These are phyloP conservation scores for Medicago lupulina DNA, from an alignment of 306 rosid genomes.

Conservation along the genomic window DNA sequence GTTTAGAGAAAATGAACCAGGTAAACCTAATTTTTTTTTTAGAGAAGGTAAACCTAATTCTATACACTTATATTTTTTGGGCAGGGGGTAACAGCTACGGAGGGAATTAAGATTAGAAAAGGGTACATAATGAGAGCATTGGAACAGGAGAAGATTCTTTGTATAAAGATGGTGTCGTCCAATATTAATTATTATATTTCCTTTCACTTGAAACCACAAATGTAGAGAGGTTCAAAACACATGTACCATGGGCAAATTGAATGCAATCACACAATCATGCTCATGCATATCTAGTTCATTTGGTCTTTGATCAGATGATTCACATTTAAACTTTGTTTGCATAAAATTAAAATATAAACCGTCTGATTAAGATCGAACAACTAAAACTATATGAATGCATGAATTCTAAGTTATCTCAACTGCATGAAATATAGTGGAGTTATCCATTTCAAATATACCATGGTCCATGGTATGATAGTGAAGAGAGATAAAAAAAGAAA, in stretches of 20 bases:
- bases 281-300: neutral
- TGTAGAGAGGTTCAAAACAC: constrained; percentile 41
- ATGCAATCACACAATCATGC: neutral
- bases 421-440: neutral
- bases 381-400: neutral
- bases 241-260: neutral
- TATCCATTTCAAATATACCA: neutral
- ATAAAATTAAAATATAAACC: neutral
- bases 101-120: neutral
- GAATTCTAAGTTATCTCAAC: neutral
- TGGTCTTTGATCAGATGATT: neutral
- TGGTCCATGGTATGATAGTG: neutral
- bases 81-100: neutral
- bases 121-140: constrained; percentile 54
- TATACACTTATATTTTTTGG: neutral
- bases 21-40: neutral
- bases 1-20: too few relatives aligned
- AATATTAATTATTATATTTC: constrained; percentile 67
- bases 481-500: neutral
- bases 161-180: constrained; percentile 70
- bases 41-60: neutral
- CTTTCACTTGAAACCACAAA: constrained; percentile 47
- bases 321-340: neutral
- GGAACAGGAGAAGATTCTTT: constrained; percentile 81
- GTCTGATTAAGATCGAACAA: neutral